phyloP scores from a whole-genome alignment of 2,329 filamentous ascomycete species.

The Ophiostoma fasciatum region DNA sequence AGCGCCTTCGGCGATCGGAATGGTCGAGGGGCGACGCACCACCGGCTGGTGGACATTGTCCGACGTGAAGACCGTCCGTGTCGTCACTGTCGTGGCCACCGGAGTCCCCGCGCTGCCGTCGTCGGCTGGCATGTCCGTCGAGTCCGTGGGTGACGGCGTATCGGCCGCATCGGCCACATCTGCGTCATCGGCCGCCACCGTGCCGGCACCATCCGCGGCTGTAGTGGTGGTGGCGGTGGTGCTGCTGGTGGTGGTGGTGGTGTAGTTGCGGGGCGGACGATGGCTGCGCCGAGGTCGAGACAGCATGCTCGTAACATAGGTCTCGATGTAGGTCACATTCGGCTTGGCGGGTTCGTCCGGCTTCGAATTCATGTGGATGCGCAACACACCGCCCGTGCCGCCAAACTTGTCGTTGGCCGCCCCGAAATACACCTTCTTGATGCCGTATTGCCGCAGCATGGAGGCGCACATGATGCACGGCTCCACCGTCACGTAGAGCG shows the following conservation, averaged over 20 bases:
- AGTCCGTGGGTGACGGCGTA: slow-evolving; percentile 3
- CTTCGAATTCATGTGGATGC: slow-evolving; percentile 55
- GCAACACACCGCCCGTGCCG: slow-evolving; percentile 85
- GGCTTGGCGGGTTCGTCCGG: slow-evolving; percentile 16
- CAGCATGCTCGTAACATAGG: slow-evolving; percentile 13
- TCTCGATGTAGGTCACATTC: slow-evolving; percentile 11
- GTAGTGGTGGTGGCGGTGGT: not conserved
- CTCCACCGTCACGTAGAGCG: slow-evolving; percentile 92
- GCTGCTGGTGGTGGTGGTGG: not conserved
- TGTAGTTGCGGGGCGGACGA: no score
- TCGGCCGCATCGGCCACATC: not conserved
- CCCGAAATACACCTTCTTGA: slow-evolving; percentile 86
- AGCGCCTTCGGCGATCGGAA: slow-evolving; percentile 13
- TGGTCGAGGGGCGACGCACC: slow-evolving; percentile 11
- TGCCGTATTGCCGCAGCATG: slow-evolving; percentile 72
- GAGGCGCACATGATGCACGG: slow-evolving; percentile 99
- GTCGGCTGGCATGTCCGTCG: not conserved
- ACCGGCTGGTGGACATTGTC: slow-evolving; percentile 6
- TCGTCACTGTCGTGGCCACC: slow-evolving; percentile 3
- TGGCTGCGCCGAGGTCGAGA: slow-evolving; percentile 8
- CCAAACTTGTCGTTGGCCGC: slow-evolving; percentile 95
- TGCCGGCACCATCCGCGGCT: not conserved
- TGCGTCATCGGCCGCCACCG: not conserved
- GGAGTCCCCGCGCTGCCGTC: not conserved
- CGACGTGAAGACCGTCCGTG: slow-evolving; percentile 2